Conservation (phyloP, 2,329 filamentous ascomycete genomes). For the Alternaria rosae region DNA sequence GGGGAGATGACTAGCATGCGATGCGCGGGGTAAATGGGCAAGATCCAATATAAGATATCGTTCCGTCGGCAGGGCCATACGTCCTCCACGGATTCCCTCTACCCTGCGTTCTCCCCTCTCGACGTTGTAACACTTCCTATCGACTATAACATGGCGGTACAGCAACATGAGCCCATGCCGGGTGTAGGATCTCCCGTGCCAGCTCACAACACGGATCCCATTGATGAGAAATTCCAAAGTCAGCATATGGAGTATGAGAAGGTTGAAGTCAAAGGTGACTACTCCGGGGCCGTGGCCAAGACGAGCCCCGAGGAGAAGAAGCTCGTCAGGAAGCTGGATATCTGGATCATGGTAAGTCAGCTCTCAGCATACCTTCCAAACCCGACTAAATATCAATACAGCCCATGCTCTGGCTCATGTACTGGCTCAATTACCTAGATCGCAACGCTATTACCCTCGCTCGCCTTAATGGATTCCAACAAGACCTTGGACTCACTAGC, state of each 20-base stretch:
- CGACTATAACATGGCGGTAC: background rate
- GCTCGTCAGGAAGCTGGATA: constrained; percentile 20
- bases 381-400: constrained; percentile 28
- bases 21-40: background rate
- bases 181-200: background rate
- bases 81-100: background rate
- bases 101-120: background rate
- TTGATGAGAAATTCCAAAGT: constrained; percentile 1
- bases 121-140: background rate
- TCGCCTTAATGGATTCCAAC: constrained; percentile 65
- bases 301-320: constrained; percentile 15
- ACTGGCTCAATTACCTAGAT: constrained; percentile 47
- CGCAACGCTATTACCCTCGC: constrained; percentile 70
- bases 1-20: background rate
- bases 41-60: background rate
- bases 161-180: background rate
- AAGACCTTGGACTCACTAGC: constrained; percentile 49
- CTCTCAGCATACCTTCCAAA: constrained; percentile 17
- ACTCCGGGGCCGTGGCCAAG: constrained; percentile 20
- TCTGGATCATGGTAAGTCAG: constrained; percentile 14
- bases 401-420: constrained; percentile 41
- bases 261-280: constrained; percentile 8
- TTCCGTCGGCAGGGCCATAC: background rate
- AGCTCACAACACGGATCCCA: background rate
- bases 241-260: constrained; percentile 2